These are phyloP conservation scores for Fusarium sp. DNA, from an alignment of 2,329 filamentous ascomycete genomes.

Conservation along the genomic window DNA sequence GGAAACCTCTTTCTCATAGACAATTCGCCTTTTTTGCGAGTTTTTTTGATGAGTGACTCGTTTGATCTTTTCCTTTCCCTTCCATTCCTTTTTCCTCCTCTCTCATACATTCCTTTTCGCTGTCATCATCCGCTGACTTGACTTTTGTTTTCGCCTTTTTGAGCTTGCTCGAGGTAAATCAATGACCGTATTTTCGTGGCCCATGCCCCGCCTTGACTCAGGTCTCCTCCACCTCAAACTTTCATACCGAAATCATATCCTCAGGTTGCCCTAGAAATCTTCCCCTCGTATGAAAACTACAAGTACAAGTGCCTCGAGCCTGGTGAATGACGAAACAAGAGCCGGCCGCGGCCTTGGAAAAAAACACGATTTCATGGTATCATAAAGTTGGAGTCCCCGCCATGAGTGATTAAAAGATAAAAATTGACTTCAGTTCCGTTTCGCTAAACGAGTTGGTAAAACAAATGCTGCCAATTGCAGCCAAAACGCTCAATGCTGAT, in stretches of 20 bases:
- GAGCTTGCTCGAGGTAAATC: conserved; percentile 19
- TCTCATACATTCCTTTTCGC: conserved; percentile 13
- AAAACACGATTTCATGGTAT: conserved; percentile 47
- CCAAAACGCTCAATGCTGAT: conserved; percentile 45
- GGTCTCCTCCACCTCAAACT: conserved; percentile 1
- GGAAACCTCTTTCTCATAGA: conserved; percentile 34
- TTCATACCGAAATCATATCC: conserved; percentile 29
- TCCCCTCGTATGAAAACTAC: conserved; percentile 34
- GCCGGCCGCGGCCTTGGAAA: conserved; percentile 29
- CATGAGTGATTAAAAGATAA: conserved; percentile 38
- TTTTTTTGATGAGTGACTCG: conserved; percentile 38
- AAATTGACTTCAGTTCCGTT: conserved; percentile 25
- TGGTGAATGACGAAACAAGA: conserved; percentile 33
- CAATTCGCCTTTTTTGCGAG: conserved; percentile 43
- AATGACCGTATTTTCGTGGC: conserved; percentile 17
- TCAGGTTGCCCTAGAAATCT: conserved; percentile 44
- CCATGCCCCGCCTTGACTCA: conserved; percentile 12
- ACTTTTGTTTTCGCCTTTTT: conserved; percentile 37
- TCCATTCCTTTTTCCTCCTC: background rate
- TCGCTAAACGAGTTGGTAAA: conserved; percentile 36
- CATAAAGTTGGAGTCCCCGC: conserved; percentile 42
- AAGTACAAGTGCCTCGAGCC: conserved; percentile 45
- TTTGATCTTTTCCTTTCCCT: conserved; percentile 33
- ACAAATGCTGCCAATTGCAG: conserved; percentile 41
- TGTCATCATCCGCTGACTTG: conserved; percentile 27